Evolutionary conservation across 495 filamentous ascomycete species (phyloP).

Genomic region (Amphirosellinia nigrospora): DNA sequence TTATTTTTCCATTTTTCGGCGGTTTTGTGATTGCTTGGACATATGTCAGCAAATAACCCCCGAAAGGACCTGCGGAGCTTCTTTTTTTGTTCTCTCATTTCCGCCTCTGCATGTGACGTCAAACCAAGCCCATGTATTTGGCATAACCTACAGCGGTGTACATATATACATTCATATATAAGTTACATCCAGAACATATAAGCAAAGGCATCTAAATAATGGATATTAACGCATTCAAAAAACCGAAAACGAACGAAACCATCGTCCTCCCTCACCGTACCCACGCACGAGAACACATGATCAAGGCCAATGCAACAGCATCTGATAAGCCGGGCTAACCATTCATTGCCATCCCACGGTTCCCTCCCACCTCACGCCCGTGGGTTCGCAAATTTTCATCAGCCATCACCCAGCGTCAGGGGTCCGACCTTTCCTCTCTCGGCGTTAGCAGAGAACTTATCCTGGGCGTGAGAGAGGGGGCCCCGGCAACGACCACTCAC

Average conservation of each 20-base stretch:
- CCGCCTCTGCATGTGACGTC: slow-evolving; percentile 8
- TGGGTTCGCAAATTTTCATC: slow-evolving; percentile 9
- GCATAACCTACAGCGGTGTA: neutral
- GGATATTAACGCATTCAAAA: neutral
- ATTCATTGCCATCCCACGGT: neutral
- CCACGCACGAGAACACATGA: neutral
- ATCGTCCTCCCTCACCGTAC: neutral
- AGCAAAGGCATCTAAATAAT: neutral
- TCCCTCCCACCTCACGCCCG: neutral
- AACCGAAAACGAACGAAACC: neutral
- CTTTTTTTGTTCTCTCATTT: slow-evolving; percentile 12
- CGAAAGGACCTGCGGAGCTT: slow-evolving; percentile 4
- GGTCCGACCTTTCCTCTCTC: neutral
- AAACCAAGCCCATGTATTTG: slow-evolving; percentile 11
- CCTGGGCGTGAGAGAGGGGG: neutral
- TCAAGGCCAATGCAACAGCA: neutral
- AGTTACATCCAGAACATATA: neutral
- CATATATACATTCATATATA: neutral
- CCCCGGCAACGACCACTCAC: neutral
- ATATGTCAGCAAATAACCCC: slow-evolving; percentile 8
- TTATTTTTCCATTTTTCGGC: neutral
- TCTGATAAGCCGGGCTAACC: slow-evolving; percentile 7
- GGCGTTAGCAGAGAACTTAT: neutral
- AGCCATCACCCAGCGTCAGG: neutral
- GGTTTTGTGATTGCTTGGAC: neutral